Base-by-base conservation (phyloP, 1,139 yeast species). In the Blastobotrys indianensis region DNA sequence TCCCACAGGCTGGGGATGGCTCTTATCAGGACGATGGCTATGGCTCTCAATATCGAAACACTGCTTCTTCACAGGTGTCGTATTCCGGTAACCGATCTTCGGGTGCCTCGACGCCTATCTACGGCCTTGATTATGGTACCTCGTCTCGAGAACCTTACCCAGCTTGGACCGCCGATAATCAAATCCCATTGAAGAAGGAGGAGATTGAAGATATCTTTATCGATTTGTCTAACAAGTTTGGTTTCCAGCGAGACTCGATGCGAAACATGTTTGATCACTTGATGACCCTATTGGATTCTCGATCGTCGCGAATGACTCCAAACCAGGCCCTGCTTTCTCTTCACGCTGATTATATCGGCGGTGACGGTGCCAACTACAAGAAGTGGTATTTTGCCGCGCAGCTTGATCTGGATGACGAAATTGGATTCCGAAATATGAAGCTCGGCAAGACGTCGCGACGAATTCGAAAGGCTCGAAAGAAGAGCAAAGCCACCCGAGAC, bases 331-430 rank as follows among this genome's bases (percentile, higher is more conserved):
- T 94, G 58, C 74, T 88, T 52, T 82, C 94, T 43, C 76, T 94
- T 56, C 99, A 94, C 64, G 94, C 97, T 38, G 98, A 94, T 66
- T 94, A 92, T 70, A 90, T 92, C 60, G 97, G 97, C 37, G 97
- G 97, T 45, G 85, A 84, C 54, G 79, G 87, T 52, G 83, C 97
- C 29, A 92, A 92, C 67, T 92, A 85, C 69, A 78, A 85, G 60
- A 90, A 85, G 64, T 92, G 98, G 98, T 92, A 86, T 66, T 87
- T 92, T 68, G 96, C 97, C 30, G 88, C 97, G 37, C 92, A 84
- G 67, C 68, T 87, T 51, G 94, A 86, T 65, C 71, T 86, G 56
- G 96, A 88, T 64, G 90, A 84, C 51, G 83, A 82, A 44, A 72
- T 85, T 51, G 92, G 90, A 1, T 81, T 81, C 72, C 75, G 84